phyloP scores from a whole-genome alignment of 1,139 yeast species.

The Pichia sp. region DNA sequence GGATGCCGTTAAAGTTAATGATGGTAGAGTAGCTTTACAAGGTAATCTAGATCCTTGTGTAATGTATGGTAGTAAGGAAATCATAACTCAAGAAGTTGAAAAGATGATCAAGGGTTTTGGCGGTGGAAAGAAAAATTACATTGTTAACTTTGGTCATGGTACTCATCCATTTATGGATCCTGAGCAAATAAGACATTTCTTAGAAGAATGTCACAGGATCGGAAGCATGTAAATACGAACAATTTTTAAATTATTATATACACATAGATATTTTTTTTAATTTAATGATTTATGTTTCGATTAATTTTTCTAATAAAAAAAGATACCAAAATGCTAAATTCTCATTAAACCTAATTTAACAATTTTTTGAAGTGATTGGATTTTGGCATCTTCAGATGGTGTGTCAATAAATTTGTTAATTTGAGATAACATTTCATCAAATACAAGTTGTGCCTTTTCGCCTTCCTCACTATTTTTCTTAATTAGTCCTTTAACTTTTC shows the following conservation, averaged over 20 bases:
- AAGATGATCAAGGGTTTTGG: constrained; percentile 86
- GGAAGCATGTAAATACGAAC: constrained; percentile 35
- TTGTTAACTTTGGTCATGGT: constrained; percentile 95
- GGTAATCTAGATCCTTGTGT: constrained; percentile 96
- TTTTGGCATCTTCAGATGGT: constrained; percentile 12
- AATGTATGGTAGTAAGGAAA: constrained; percentile 83
- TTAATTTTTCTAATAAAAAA: neutral
- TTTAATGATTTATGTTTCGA: neutral
- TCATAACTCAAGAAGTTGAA: constrained; percentile 74
- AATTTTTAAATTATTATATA: neutral
- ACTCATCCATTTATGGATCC: constrained; percentile 97
- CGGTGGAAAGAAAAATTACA: constrained; percentile 86
- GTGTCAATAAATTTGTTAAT: constrained; percentile 10
- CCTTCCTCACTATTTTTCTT: constrained; percentile 1
- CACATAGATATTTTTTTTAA: neutral
- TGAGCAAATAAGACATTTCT: constrained; percentile 74
- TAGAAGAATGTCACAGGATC: constrained; percentile 79
- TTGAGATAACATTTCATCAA: constrained; percentile 5
- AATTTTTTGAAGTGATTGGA: constrained; percentile 13
- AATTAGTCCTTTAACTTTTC: constrained; percentile 13
- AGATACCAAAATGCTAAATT: no score
- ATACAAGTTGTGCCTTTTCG: constrained; percentile 2
- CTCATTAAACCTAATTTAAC: constrained; percentile 16
- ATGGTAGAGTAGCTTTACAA: constrained; percentile 80
- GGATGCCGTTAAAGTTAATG: constrained; percentile 73